These are phyloP conservation scores for Simplicillium sp. DNA, from an alignment of 2,329 filamentous ascomycete genomes.

Conservation along the genomic window DNA sequence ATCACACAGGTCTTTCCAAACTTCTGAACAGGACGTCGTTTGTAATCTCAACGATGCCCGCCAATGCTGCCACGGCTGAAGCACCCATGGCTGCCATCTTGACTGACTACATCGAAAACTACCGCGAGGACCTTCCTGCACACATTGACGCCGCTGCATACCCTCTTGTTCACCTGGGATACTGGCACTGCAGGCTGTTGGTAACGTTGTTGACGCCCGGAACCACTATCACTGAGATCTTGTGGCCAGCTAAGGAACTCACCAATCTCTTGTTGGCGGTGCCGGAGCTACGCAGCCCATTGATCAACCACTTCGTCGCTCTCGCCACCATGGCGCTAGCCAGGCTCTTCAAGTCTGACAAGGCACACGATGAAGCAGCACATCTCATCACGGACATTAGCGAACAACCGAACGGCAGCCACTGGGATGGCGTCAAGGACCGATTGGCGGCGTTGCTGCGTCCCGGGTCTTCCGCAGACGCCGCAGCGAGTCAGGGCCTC, in stretches of 20 bases:
- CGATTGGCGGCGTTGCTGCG: conserved; percentile 24
- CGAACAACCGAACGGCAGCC: conserved; percentile 36
- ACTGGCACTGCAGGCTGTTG: conserved; percentile 61
- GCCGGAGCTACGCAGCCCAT: conserved; percentile 46
- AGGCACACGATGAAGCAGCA: conserved; percentile 47
- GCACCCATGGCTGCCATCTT: conserved; percentile 22
- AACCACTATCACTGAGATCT: conserved; percentile 44
- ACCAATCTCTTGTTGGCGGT: conserved; percentile 47
- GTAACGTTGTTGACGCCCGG: conserved; percentile 50
- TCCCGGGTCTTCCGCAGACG: conserved; percentile 26
- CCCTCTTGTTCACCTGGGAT: conserved; percentile 54
- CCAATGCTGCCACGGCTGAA: conserved; percentile 23
- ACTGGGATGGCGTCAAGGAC: conserved; percentile 49
- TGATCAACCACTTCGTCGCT: conserved; percentile 58
- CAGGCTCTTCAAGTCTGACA: conserved; percentile 46
- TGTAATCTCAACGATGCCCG: conserved; percentile 25
- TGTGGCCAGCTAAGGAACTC: conserved; percentile 51
- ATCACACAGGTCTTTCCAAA: conserved; percentile 39
- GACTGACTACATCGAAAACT: conserved; percentile 42
- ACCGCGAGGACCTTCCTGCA: conserved; percentile 53
- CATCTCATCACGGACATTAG: conserved; percentile 45
- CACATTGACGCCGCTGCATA: conserved; percentile 41
- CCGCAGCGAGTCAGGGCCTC: conserved; percentile 41
- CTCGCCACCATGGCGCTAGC: conserved; percentile 51
- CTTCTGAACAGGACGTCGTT: conserved; percentile 35